Conservation (phyloP, 768 basidiomycete genomes). For the Macrocybe gigantea region DNA sequence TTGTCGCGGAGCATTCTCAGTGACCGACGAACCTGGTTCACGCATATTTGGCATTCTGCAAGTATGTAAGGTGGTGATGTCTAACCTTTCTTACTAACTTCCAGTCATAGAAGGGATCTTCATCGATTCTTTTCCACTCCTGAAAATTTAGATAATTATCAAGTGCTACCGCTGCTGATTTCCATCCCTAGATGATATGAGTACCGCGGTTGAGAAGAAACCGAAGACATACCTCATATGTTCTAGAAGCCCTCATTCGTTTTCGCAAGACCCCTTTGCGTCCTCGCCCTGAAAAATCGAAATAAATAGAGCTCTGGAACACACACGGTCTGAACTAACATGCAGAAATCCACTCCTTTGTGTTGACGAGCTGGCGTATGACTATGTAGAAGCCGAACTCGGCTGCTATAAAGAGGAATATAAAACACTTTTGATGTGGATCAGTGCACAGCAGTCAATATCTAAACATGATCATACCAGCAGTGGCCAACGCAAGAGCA, state of each 20-base stretch:
- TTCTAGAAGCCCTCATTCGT: slow-evolving; percentile 65
- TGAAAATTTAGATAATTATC: slow-evolving; percentile 83
- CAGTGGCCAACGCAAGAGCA: slow-evolving; percentile 83
- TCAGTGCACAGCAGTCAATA: neutral
- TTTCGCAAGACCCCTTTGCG: slow-evolving; percentile 73
- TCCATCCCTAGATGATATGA: slow-evolving; percentile 69
- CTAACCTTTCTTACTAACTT: slow-evolving; percentile 71
- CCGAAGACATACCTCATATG: slow-evolving; percentile 53
- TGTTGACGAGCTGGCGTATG: slow-evolving; percentile 88
- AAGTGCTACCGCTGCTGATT: slow-evolving; percentile 65
- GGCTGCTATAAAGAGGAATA: slow-evolving; percentile 75
- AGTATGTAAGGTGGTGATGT: neutral
- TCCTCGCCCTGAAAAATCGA: slow-evolving; percentile 62
- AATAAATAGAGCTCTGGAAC: slow-evolving; percentile 4
- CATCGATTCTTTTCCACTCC: slow-evolving; percentile 85
- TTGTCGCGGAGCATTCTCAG: slow-evolving; percentile 64
- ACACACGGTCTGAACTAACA: slow-evolving; percentile 44
- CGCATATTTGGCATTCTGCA: neutral
- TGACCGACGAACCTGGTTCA: slow-evolving; percentile 63
- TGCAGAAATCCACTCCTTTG: slow-evolving; percentile 88
- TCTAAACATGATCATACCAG: slow-evolving; percentile 42
- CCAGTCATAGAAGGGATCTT: slow-evolving; percentile 91
- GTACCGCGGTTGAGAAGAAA: neutral
- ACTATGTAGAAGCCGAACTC: slow-evolving; percentile 87
- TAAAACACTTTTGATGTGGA: slow-evolving; percentile 76